phyloP scores from a whole-genome alignment of 2,329 filamentous ascomycete species.

The Onygena corvina region DNA sequence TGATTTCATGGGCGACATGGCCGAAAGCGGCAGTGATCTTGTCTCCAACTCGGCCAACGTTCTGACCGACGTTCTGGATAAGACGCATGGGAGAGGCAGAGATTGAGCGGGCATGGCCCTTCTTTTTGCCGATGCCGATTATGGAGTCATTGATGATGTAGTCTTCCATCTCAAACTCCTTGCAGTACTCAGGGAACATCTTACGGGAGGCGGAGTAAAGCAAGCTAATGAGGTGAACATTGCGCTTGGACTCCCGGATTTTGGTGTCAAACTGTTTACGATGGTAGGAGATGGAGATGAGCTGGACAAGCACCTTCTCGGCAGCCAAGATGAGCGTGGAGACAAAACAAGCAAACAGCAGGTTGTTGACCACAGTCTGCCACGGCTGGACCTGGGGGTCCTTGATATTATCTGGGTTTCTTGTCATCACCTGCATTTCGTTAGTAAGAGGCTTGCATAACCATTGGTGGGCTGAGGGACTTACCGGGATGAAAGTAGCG shows the following conservation, averaged over 20 bases:
- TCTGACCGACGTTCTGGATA: constrained; percentile 58
- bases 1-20: constrained; percentile 86
- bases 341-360: constrained; percentile 47
- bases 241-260: constrained; percentile 84
- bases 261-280: constrained; percentile 52
- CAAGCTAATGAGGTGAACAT: constrained; percentile 66
- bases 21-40: constrained; percentile 90
- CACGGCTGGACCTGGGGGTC: no score
- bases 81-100: constrained; percentile 66
- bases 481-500: constrained; percentile 47
- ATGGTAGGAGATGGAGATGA: constrained; percentile 58
- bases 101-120: constrained; percentile 42
- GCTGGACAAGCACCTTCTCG: constrained; percentile 50
- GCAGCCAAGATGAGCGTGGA: constrained; percentile 46
- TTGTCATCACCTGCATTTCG: constrained; percentile 32
- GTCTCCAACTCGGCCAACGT: constrained; percentile 72
- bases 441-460: constrained; percentile 8
- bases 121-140: constrained; percentile 41
- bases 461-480: constrained; percentile 10
- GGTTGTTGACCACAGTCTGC: constrained; percentile 45
- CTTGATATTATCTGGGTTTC: constrained; percentile 31
- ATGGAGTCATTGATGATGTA: constrained; percentile 79
- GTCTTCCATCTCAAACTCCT: constrained; percentile 83
- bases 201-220: constrained; percentile 83
- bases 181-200: constrained; percentile 85